These are phyloP conservation scores for Termitomyces sp. DNA, from an alignment of 768 basidiomycete genomes.

Conservation along the genomic window DNA sequence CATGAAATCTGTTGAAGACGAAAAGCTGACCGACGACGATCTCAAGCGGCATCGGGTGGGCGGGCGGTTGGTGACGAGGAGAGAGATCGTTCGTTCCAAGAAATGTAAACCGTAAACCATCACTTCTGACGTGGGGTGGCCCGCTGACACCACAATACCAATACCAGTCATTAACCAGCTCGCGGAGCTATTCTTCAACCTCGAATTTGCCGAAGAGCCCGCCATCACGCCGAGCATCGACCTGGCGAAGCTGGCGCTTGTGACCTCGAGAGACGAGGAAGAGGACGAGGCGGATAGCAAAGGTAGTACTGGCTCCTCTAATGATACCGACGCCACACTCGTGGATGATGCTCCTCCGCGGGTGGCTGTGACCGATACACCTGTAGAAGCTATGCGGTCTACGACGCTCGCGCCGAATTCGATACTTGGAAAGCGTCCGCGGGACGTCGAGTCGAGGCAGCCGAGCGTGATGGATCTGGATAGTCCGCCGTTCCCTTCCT, in stretches of 20 bases:
- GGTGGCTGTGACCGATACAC: slow-evolving; percentile 19
- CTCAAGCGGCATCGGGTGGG: slow-evolving; percentile 82
- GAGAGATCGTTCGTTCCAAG: slow-evolving; percentile 79
- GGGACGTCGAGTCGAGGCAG: slow-evolving; percentile 37
- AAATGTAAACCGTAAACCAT: slow-evolving; percentile 69
- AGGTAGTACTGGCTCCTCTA: slow-evolving; percentile 73
- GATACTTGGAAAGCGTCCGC: slow-evolving; percentile 65
- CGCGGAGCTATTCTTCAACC: slow-evolving; percentile 68
- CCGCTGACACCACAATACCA: slow-evolving; percentile 7
- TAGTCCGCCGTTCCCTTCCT: slow-evolving; percentile 25
- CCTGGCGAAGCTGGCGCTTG: slow-evolving; percentile 85
- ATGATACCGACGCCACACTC: slow-evolving; percentile 84
- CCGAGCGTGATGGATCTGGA: slow-evolving; percentile 56
- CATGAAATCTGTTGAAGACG: slow-evolving; percentile 53
- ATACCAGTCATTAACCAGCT: slow-evolving; percentile 72
- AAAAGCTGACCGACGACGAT: slow-evolving; percentile 76
- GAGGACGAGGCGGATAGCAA: slow-evolving; percentile 66
- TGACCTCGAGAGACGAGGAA: slow-evolving; percentile 87
- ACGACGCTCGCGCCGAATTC: slow-evolving; percentile 36
- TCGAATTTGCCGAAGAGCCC: slow-evolving; percentile 58
- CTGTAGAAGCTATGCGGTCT: slow-evolving; percentile 19
- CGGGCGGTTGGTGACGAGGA: slow-evolving; percentile 72
- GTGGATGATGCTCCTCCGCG: slow-evolving; percentile 65
- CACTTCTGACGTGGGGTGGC: not conserved
- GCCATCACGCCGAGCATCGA: slow-evolving; percentile 82